phyloP scores from a whole-genome alignment of 2,329 filamentous ascomycete genomes.

The Colletotrichum sp. region DNA sequence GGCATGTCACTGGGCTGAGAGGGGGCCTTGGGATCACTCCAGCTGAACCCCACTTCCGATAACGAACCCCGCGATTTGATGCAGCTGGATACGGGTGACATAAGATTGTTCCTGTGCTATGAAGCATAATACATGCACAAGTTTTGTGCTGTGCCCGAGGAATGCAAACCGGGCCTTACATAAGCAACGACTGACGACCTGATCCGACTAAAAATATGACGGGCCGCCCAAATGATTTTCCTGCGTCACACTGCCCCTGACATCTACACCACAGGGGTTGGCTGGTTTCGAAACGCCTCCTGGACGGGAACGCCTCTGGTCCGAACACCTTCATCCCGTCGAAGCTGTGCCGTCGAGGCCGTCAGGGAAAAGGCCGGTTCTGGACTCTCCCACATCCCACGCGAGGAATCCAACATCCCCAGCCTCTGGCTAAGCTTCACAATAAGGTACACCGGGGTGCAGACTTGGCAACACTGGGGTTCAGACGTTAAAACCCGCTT shows the following conservation, averaged over 20 bases:
- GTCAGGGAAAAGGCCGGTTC: background rate
- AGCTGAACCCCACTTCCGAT: conserved; percentile 7
- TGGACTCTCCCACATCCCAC: background rate
- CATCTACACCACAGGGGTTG: background rate
- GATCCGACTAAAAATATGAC: background rate
- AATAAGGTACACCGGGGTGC: conserved; percentile 19
- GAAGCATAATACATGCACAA: background rate
- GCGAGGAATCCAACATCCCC: background rate
- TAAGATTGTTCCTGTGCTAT: background rate
- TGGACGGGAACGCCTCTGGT: conserved; percentile 9
- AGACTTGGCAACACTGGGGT: conserved; percentile 12
- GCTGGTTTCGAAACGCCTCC: conserved; percentile 18
- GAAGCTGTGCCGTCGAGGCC: background rate
- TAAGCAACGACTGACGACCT: background rate
- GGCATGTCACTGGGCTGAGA: background rate
- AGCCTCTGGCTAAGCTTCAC: conserved; percentile 5
- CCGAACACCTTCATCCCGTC: conserved; percentile 16
- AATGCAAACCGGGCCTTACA: background rate
- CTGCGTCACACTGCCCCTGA: background rate
- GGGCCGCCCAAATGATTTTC: conserved; percentile 12
- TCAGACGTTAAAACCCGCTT: background rate
- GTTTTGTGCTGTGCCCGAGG: background rate
- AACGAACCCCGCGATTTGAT: conserved; percentile 18
- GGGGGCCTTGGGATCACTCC: background rate
- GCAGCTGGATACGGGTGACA: background rate